Base-by-base conservation (phyloP, 2,329 filamentous ascomycete species). In the Penicillium sp. region DNA sequence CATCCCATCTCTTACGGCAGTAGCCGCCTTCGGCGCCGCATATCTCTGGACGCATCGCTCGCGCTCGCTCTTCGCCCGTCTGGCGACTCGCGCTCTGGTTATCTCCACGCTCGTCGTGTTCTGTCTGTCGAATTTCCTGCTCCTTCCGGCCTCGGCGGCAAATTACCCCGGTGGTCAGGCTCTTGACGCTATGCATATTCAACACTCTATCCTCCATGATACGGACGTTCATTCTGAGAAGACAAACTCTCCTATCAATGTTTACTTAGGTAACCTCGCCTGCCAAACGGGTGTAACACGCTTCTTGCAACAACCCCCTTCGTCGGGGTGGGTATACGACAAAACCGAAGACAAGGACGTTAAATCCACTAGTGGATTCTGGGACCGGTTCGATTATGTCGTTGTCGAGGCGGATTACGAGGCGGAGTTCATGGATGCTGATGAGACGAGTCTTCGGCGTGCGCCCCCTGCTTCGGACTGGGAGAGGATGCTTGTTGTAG, bases 91-190 rank as follows among this genome's bases (percentile, higher is more conserved):
- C 2, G 67, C 74, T 0, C 70, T 96, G 2, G 71, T 84, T 3
- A 71, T 79, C 1, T 91, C 89, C 0, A 79, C 90, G 0, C 59
- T 87, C 1, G 73, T 77, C 4, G 84, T 86, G 1, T 84, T 90
- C 59, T 76, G 79, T 6, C 78, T 84, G 36, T 90, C 88, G 56
- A 79, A 81, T 3, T 82, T 77, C 33, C 85, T 96, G 76, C 85
- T 96, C 76, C 85, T 97, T 2, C 82, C 89, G 29, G 78, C 96
- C 59, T 96, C 92, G 0, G 88, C 90, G 15, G 85, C 96, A 57
- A 99, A 97, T 77, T 99, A 99, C 70, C 94, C 94, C 1, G 94
- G 94, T 48, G 94, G 91, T 23, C 85, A 90, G 58, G 94, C 93
- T 2, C 80, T 97, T 10, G 67, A 73, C 36, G 60, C 70, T 21